Evolutionary conservation across 352 stramenopile genomes (phyloP), one percentile per base, ranked within the genome.

Genomic region (Pythium plurisporium): DNA sequence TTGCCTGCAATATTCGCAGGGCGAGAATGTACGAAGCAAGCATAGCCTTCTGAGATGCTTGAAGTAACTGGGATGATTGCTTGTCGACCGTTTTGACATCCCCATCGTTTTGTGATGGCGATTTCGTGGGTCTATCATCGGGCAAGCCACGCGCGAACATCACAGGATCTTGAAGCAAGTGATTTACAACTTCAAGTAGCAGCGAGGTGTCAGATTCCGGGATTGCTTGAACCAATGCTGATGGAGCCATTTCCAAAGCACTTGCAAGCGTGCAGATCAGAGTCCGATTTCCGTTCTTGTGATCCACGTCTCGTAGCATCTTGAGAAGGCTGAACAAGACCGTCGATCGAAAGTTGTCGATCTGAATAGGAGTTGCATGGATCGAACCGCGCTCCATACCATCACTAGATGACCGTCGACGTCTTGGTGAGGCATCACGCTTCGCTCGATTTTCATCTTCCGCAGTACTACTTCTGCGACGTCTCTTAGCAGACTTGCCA

Each of bases 241-340:
- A 83, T 31, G 79, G 75, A 23, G 73, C 72, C 78, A 90, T 90
- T 68, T 91, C 82, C n/a, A 91, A 45, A 11, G 86, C 74, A 40
- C 67, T 81, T 5, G 82, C 79, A 27, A 91, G 33, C 5, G 78
- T 87, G 22, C 77, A 87, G 5, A 91, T 47, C 29, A 91, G 69
- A 3, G 69, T 70, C 11, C 74, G 77, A 48, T 86, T 77, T 31
- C 87, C 68, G 42, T 89, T 87, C 41, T 89, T 74, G 22, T 87
- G 73, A 45, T 90, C 79, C 47, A 87, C 69, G 33, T 72, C 59
- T 37, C 74, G 67, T 34, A 91, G 50, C 17, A 86, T 70, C 26
- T 69, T 45, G 19, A 91, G 54, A 14, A 91, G 47, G 26, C 72
- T 84, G 22, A 64, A 50, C 2, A 75, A 50, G 25, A 89, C 67